Evolutionary conservation across 2,329 filamentous ascomycete genomes (phyloP).

Genomic region (Cladobotryum protrusum): DNA sequence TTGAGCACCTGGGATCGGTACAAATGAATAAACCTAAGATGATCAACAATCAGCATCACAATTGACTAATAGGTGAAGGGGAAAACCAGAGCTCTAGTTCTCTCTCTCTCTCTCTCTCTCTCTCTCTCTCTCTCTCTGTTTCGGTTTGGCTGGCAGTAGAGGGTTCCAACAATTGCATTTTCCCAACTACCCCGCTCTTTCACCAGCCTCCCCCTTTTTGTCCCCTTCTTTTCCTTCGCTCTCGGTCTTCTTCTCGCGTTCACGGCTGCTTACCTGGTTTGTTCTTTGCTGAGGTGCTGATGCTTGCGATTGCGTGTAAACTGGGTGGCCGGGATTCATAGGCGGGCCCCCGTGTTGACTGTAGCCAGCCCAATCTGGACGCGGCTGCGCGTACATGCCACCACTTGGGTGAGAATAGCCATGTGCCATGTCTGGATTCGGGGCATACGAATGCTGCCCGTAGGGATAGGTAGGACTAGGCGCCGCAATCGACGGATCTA

Average conservation of each 20-base stretch:
- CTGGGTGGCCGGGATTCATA: constrained; percentile 45
- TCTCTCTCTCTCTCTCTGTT: background rate
- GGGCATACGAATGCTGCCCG: constrained; percentile 76
- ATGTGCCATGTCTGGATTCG: constrained; percentile 80
- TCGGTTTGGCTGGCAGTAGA: background rate
- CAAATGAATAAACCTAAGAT: constrained; percentile 86
- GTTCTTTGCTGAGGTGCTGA: constrained; percentile 49
- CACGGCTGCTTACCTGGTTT: constrained; percentile 50
- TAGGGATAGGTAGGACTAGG: constrained; percentile 88
- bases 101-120: background rate
- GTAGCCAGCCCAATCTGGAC: constrained; percentile 71
- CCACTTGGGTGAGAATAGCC: constrained; percentile 59
- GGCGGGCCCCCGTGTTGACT: constrained; percentile 45
- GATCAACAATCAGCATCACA: constrained; percentile 9
- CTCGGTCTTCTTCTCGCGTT: background rate
- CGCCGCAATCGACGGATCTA: constrained; percentile 97
- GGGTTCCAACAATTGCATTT: background rate
- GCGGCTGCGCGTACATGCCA: constrained; percentile 60
- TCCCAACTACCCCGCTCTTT: background rate
- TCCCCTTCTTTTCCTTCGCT: background rate
- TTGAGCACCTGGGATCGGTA: constrained; percentile 92
- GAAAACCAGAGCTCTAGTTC: background rate
- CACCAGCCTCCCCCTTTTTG: background rate
- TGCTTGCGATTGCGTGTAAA: constrained; percentile 51
- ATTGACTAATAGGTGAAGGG: background rate